A percentile compares a stretch with the other conserved stretches of the same genome.
Conservation (phyloP, 2,329 filamentous ascomycete species). For the Geosmithia flava region DNA sequence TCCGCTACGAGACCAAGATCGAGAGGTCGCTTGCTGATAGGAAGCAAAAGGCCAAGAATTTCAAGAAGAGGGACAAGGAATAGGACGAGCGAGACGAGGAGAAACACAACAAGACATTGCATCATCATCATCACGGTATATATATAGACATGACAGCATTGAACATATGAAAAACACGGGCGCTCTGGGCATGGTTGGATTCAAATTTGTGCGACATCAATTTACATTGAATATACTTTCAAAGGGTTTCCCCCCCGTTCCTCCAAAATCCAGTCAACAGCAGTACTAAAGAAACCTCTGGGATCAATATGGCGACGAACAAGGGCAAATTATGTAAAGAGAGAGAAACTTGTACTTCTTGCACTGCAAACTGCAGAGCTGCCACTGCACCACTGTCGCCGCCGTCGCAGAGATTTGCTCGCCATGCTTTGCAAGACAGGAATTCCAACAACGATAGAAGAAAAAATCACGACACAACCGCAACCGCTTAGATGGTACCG, state of each 20-base stretch:
- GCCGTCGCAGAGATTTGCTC: conserved; percentile 2
- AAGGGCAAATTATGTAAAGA: neutral
- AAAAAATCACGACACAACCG: neutral
- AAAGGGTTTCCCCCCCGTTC: neutral
- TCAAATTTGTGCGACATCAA: conserved; percentile 15
- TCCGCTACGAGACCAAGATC: conserved; percentile 81
- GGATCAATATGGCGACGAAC: neutral
- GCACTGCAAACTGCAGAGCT: neutral
- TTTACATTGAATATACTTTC: conserved; percentile 11
- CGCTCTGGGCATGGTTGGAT: conserved; percentile 9
- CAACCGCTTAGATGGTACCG: conserved; percentile 64
- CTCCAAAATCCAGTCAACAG: neutral
- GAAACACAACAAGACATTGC: neutral
- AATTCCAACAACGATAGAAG: conserved; percentile 3
- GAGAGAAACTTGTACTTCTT: neutral
- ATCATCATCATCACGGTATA: neutral
- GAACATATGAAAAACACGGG: no score
- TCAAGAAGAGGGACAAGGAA: conserved; percentile 9
- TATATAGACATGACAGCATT: conserved; percentile 5
- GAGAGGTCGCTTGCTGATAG: conserved; percentile 65
- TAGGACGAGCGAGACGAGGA: neutral
- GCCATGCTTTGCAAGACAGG: conserved; percentile 3
- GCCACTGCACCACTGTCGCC: neutral
- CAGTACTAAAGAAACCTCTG: neutral
- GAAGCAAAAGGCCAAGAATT: conserved; percentile 58